Evolutionary conservation across 2,329 filamentous ascomycete species (phyloP).

Genomic region (Shiraia bambusicola): DNA sequence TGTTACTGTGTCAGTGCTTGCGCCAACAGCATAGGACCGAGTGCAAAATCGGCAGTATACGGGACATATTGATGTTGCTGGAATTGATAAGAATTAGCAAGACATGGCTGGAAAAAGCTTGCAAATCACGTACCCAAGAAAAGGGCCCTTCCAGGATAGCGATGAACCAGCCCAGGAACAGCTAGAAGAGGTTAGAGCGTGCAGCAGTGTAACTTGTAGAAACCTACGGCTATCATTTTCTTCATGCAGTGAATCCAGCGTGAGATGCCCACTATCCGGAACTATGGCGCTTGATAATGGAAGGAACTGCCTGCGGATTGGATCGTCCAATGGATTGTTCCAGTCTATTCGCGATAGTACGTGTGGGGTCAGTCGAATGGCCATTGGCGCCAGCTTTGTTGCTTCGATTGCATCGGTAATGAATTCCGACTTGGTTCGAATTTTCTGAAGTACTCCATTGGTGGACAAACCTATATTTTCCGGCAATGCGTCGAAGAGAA

Average conservation of each 20-base stretch:
- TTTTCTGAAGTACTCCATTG: slow-evolving; percentile 35
- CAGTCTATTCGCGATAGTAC: slow-evolving; percentile 62
- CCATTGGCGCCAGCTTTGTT: slow-evolving; percentile 59
- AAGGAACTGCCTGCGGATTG: slow-evolving; percentile 62
- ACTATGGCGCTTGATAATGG: slow-evolving; percentile 57
- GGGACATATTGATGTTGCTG: slow-evolving; percentile 60
- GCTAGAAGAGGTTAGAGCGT: slow-evolving; percentile 25
- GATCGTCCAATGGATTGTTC: slow-evolving; percentile 60
- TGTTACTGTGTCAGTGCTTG: slow-evolving; percentile 54
- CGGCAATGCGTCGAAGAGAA: slow-evolving; percentile 55
- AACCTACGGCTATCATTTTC: slow-evolving; percentile 51
- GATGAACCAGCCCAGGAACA: slow-evolving; percentile 60
- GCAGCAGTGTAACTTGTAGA: not conserved
- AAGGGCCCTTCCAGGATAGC: slow-evolving; percentile 65
- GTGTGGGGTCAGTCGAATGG: slow-evolving; percentile 62
- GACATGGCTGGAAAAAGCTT: not conserved
- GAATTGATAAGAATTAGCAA: not conserved
- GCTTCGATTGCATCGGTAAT: slow-evolving; percentile 57
- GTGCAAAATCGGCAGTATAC: slow-evolving; percentile 66
- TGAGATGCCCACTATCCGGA: slow-evolving; percentile 57
- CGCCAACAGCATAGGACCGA: slow-evolving; percentile 60
- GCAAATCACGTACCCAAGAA: slow-evolving; percentile 56
- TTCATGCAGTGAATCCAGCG: slow-evolving; percentile 62
- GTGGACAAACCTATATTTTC: slow-evolving; percentile 47
- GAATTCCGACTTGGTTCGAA: slow-evolving; percentile 55